phyloP scores from a whole-genome alignment of 148 eudicot genomes.

The Fagopyrum homotropicum region DNA sequence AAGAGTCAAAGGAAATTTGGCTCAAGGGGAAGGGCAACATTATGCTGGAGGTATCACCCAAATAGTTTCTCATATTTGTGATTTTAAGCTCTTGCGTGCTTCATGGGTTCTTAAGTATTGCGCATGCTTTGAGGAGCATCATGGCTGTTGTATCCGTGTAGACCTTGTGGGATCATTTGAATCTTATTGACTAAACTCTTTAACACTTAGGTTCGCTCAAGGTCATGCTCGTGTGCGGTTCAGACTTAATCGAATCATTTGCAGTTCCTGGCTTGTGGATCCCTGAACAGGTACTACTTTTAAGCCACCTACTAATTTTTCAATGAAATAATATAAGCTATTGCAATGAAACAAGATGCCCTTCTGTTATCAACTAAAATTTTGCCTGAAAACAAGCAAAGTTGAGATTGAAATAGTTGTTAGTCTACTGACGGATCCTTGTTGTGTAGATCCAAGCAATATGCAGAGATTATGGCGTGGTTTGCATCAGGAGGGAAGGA shows the following conservation, averaged over 20 bases:
- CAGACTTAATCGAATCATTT: slow-evolving; percentile 89
- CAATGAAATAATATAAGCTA: neutral
- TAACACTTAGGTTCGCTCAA: slow-evolving; percentile 40
- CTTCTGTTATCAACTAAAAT: too few species aligned
- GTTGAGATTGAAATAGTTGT: neutral
- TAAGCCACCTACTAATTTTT: neutral
- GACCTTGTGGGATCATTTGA: neutral
- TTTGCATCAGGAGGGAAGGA: slow-evolving; percentile 82
- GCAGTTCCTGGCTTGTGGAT: slow-evolving; percentile 74
- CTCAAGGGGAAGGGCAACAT: slow-evolving; percentile 20
- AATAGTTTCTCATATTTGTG: neutral
- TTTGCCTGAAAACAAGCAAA: neutral
- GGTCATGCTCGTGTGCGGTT: slow-evolving; percentile 93
- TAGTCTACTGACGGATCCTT: neutral
- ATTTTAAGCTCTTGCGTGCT: neutral
- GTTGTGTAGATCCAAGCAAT: slow-evolving; percentile 51
- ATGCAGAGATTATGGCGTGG: slow-evolving; percentile 84
- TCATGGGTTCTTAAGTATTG: neutral
- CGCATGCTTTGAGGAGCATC: neutral
- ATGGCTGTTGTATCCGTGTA: neutral
- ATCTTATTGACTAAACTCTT: slow-evolving; percentile 5
- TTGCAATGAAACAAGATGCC: neutral
- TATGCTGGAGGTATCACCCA: slow-evolving; percentile 41
- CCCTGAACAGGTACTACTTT: slow-evolving; percentile 67
- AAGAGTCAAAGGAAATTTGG: slow-evolving; percentile 51